Evolutionary conservation across 768 basidiomycete genomes (phyloP).

Genomic region (Lyophyllum shimeji): DNA sequence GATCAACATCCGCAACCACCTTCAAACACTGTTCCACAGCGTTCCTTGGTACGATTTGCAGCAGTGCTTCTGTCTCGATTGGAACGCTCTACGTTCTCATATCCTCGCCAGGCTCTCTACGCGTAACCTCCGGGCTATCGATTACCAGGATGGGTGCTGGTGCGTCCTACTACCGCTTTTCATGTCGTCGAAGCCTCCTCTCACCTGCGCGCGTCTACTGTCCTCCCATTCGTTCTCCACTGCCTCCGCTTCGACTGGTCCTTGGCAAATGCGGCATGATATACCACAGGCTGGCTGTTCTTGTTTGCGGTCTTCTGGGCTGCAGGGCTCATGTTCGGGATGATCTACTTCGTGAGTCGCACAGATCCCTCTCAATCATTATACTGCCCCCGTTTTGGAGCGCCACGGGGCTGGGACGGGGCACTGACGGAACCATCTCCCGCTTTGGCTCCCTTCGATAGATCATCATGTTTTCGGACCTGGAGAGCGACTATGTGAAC

Average conservation of each 20-base stretch:
- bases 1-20: background rate
- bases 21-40: background rate
- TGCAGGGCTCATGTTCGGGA: constrained; percentile 93
- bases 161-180: background rate
- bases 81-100: background rate
- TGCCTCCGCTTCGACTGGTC: background rate
- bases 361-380: constrained; percentile 1
- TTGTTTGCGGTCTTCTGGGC: constrained; percentile 94
- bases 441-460: constrained; percentile 27
- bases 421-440: background rate
- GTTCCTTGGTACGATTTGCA: background rate
- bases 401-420: background rate
- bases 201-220: background rate
- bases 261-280: background rate
- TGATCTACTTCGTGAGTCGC: constrained; percentile 93
- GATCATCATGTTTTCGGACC: constrained; percentile 99
- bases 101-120: background rate
- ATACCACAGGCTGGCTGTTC: constrained; percentile 86
- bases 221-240: background rate
- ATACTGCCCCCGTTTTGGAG: background rate
- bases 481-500: constrained; percentile 99
- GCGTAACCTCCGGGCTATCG: background rate
- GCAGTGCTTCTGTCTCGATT: background rate
- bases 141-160: background rate
- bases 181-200: background rate